These are phyloP conservation scores for Malus hybrid DNA, from an alignment of 331 rosid species.

Conservation along the genomic window DNA sequence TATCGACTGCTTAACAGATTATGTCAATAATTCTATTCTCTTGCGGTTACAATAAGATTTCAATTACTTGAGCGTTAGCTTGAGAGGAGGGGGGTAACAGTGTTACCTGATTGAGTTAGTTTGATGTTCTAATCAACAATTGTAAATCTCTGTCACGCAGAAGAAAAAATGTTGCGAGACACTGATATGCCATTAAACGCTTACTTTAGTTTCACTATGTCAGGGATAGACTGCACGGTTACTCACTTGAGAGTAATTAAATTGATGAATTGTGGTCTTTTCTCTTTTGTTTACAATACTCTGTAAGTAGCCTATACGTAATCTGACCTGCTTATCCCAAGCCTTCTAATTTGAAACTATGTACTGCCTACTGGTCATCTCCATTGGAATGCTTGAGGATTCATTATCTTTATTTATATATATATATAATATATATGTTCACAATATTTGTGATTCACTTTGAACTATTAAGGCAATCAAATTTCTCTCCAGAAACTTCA, in stretches of 20 bases:
- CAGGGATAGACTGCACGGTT: neutral
- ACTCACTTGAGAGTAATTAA: neutral
- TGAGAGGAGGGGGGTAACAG: neutral
- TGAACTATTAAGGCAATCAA: conserved; percentile 9
- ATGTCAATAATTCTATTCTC: too few relatives aligned
- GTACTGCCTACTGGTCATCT: conserved; percentile 5
- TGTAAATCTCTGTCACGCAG: neutral
- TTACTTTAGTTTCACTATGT: neutral
- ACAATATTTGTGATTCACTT: conserved; percentile 4
- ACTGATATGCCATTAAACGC: neutral
- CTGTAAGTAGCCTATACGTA: neutral
- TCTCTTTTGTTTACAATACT: neutral
- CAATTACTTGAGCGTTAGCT: too few relatives aligned
- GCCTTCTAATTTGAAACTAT: neutral
- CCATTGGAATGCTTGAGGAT: conserved; percentile 9
- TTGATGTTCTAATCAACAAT: neutral
- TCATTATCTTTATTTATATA: neutral
- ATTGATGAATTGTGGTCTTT: neutral
- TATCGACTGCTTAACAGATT: neutral
- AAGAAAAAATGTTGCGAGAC: neutral
- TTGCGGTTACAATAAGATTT: too few relatives aligned
- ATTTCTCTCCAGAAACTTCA: conserved; percentile 40
- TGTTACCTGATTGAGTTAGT: neutral
- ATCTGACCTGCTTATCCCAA: neutral
- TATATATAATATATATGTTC: neutral